These are phyloP conservation scores for Vigna unguiculata DNA, from an alignment of 306 rosid species.

Conservation along the genomic window DNA sequence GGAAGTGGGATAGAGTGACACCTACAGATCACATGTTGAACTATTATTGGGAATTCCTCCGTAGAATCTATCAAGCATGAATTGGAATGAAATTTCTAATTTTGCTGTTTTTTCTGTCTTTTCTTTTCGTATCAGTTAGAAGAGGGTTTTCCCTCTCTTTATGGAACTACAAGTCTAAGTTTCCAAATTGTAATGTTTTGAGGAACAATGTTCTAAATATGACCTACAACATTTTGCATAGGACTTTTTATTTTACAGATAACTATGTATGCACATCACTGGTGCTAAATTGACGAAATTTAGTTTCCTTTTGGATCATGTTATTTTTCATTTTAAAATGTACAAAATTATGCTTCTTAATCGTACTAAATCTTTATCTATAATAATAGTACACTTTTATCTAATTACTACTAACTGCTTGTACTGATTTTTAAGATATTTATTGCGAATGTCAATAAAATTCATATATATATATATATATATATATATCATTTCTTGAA, in stretches of 20 bases:
- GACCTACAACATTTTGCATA: not conserved
- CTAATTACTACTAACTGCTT: no score
- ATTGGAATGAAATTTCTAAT: not conserved
- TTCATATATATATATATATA: no score
- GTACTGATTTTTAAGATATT: no score
- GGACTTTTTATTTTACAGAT: not conserved
- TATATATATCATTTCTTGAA: no score
- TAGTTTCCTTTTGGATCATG: not conserved
- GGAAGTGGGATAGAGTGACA: constrained; percentile 56
- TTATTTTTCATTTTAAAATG: not conserved
- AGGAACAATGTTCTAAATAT: not conserved
- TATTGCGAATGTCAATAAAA: no score
- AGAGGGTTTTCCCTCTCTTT: not conserved
- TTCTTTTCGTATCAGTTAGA: no score
- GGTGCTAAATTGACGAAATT: not conserved
- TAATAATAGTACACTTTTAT: no score
- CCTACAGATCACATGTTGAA: constrained; percentile 60
- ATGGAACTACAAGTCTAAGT: not conserved
- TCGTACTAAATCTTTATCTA: no score
- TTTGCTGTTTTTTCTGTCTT: not conserved
- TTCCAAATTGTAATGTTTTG: not conserved
- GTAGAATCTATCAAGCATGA: not conserved
- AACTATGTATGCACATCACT: not conserved
- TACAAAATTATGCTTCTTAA: not conserved
- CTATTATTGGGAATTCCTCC: constrained; percentile 62